Evolutionary conservation across 495 filamentous ascomycete species (phyloP).

Genomic region (Monascus purpureus): DNA sequence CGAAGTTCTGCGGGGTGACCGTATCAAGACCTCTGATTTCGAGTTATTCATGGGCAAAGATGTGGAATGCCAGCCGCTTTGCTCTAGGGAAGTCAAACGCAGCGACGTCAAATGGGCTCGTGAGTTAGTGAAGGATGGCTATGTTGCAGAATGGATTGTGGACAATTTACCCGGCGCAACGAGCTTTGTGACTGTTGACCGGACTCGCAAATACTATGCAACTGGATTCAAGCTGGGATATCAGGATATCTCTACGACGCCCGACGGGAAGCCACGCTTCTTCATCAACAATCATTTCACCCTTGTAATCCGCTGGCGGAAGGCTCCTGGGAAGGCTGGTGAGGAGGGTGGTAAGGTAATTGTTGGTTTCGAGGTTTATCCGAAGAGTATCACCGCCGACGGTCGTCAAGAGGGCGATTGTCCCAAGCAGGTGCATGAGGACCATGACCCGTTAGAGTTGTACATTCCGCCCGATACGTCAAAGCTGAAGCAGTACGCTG

Average conservation of each 20-base stretch:
- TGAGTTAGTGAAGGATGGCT: conserved; percentile 66
- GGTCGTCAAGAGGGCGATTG: conserved; percentile 50
- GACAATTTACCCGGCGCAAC: conserved; percentile 91
- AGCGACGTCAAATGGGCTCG: conserved; percentile 56
- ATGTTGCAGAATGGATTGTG: conserved; percentile 91
- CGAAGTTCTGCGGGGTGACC: conserved; percentile 81
- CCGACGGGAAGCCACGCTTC: conserved; percentile 47
- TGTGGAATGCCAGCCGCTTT: conserved; percentile 61
- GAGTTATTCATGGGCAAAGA: conserved; percentile 72
- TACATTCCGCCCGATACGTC: conserved; percentile 49
- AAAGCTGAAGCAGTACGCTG: conserved; percentile 40
- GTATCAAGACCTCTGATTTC: conserved; percentile 82
- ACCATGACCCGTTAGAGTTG: conserved; percentile 51
- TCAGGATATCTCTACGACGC: conserved; percentile 41
- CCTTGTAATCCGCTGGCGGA: conserved; percentile 72
- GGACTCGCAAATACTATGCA: conserved; percentile 80
- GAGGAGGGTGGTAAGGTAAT: conserved; percentile 66
- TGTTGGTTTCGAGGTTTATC: conserved; percentile 85
- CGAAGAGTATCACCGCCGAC: conserved; percentile 62
- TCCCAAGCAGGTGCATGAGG: conserved; percentile 48
- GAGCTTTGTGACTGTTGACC: conserved; percentile 83
- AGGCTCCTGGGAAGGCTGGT: conserved; percentile 53
- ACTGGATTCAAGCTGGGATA: conserved; percentile 91
- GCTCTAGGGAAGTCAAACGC: conserved; percentile 49
- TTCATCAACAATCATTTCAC: conserved; percentile 90